These are phyloP conservation scores for Gonapodya prolifera DNA, from an alignment of 192 early-diverging fungal genomes.

Conservation along the genomic window DNA sequence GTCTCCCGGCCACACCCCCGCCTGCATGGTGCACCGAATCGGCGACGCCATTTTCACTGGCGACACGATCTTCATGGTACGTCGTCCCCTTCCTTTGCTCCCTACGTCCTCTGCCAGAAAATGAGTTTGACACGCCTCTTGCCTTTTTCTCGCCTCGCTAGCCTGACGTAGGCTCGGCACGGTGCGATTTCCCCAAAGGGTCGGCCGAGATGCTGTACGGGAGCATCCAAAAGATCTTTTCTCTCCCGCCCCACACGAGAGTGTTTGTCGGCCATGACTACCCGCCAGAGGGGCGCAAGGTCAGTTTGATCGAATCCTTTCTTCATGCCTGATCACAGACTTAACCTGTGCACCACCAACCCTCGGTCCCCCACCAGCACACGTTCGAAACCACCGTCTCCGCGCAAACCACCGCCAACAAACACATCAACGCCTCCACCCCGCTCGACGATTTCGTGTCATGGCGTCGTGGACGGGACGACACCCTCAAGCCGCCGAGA, in stretches of 20 bases:
- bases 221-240: neutral
- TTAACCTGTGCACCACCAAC: no score
- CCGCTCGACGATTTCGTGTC: neutral
- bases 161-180: neutral
- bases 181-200: slow-evolving; percentile 1
- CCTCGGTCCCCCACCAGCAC: neutral
- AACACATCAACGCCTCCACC: neutral
- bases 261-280: no score
- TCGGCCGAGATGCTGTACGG: neutral
- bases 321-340: no score
- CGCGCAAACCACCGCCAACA: neutral
- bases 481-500: neutral
- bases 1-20: neutral
- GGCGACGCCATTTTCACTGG: neutral
- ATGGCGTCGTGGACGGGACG: neutral
- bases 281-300: no score
- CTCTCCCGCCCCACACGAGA: neutral
- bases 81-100: no score
- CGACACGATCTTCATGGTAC: neutral
- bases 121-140: no score
- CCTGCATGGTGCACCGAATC: neutral
- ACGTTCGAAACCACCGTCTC: neutral
- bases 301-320: no score
- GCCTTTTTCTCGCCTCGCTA: no score
- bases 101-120: no score